Base-by-base conservation (phyloP, 2,329 filamentous ascomycete genomes). In the Westerdykella ornata region DNA sequence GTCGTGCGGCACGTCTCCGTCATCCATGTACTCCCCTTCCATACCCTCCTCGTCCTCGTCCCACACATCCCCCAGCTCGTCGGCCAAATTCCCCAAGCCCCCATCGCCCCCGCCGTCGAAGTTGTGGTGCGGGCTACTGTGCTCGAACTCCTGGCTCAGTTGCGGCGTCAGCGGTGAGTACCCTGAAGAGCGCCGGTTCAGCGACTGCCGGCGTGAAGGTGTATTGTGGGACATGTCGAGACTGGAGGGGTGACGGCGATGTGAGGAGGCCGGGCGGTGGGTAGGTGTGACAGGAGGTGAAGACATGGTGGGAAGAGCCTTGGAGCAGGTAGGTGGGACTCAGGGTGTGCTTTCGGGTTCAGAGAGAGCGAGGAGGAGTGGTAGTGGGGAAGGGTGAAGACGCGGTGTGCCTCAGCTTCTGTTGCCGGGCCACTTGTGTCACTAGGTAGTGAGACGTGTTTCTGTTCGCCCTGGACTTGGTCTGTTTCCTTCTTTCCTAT, bases 11-110 rank as follows among this genome's bases (percentile, higher is more conserved):
- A 68, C 69, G 13, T 71, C 73, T 29, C 81, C 79, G 30, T 78
- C 80, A 7, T 80, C 82, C 26, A 80, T 80, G 34, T 77, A 80
- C 62, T 84, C 59, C 22, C 56, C 66, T 38, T 73, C 72, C 17
- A 68, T 69, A 13, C 71, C 73, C 30, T 81, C 79, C 31, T 78
- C 80, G 7, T 80, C 82, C 26, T 80, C 80, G 33, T 77, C 80
- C 62, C 84, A 79, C 3, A 82, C 81, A 56, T 85, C 84, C 1
- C 83, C 86, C 36, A 92, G 70, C 65, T 92, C 86, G 64, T 90
- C 86, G 1, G 86, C 86, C 37, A 92, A 66, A 53, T 88, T 89
- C 22, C 85, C 86, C 47, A 88, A 70, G 7, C 82, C 82, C 46
- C 78, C 78, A 35, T 67, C 69, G 38, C 59, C 63, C 13, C 54